Base-by-base conservation (phyloP, 2,329 filamentous ascomycete genomes). In the Diplodia sapinea region DNA sequence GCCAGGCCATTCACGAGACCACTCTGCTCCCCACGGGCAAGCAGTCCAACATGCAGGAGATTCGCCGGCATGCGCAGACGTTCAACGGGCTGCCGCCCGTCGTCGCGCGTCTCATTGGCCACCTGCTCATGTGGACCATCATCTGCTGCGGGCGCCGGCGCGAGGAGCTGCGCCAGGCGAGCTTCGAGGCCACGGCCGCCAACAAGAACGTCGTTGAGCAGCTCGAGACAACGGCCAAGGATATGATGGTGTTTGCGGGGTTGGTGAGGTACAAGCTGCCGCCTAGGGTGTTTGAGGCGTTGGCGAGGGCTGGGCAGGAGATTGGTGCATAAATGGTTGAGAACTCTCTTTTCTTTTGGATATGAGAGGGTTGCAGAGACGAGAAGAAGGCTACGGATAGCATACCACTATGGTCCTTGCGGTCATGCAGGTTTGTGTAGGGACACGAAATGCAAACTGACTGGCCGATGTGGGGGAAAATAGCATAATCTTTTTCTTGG, bases 121-220 rank as follows among this genome's bases (percentile, higher is more conserved):
- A 94, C 78, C 84, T 98, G 70, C 86, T 99, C 70, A 90, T 97
- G 82, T 98, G 95, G 95, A 93, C 93, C 61, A 92, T 99, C 72
- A 86, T 90, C 51, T 93, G 91, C 81, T 96, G 94, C 79, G 89
- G 90, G 61, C 87, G 89, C 67, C 90, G 97, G 79, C 87, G 92
- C 26, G 76, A 78, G 70, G 89, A 91, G 73, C 83, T 89, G 69
- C 84, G 96, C 56, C 85, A 86, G 67, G 86, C 84, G 68, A 89
- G 89, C 33, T 87, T 90, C 73, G 97, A 91, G 78, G 93, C 90
- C 72, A 90, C 90, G 85, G 71, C 83, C 9, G 77, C 75, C 85
- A 75, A 84, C 81, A 76, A 81, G 83, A 72, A 76, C 59, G 73
- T 81, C 78, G 88, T 90, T 63, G 88, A 90, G 68, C 85, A 90